Conservation (phyloP, 192 early-diverging fungal genomes). For the Haplosporangium gracile region DNA sequence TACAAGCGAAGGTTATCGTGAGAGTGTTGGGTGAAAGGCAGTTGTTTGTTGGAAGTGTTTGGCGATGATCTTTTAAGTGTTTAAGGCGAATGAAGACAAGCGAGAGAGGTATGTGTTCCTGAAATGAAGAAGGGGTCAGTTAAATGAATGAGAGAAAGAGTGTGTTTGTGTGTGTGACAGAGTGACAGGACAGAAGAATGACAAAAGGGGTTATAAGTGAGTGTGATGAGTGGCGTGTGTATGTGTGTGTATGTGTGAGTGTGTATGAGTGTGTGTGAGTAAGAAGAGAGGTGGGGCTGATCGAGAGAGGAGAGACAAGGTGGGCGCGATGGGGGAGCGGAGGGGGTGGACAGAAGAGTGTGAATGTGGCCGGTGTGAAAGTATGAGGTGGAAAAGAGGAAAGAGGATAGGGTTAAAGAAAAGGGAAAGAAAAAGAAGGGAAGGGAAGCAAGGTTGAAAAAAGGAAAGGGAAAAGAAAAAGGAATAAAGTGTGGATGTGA, state of each 20-base stretch:
- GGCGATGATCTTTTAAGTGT: background rate
- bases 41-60: background rate
- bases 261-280: background rate
- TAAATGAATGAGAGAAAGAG: background rate
- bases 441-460: background rate
- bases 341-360: background rate
- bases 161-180: background rate
- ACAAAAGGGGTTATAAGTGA: background rate
- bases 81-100: background rate
- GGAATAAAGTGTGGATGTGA: background rate
- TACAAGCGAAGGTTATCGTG: background rate
- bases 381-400: background rate
- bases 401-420: background rate
- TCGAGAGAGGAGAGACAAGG: background rate
- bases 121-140: background rate
- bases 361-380: background rate
- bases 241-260: no score
- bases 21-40: no score
- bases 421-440: background rate
- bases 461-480: background rate
- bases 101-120: background rate
- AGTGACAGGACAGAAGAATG: no score
- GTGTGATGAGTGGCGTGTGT: background rate
- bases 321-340: background rate
- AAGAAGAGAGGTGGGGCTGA: background rate